phyloP scores from a whole-genome alignment of 1,284 basidiomycete species.

The Lentinus polychrous region DNA sequence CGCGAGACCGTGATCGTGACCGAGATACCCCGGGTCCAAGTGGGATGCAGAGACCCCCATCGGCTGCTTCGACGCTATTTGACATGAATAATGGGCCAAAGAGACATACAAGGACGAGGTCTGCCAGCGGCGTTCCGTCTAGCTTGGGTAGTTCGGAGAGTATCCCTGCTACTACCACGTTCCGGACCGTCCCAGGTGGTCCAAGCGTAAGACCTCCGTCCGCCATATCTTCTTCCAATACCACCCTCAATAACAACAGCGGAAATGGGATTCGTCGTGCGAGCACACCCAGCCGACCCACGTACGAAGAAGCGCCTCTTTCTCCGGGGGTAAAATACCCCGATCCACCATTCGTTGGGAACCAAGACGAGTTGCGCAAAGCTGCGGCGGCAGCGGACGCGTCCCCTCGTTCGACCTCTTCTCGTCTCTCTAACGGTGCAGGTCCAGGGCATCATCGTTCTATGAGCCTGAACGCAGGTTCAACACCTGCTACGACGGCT shows the following conservation, averaged over 20 bases:
- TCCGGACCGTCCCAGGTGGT: neutral
- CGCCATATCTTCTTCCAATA: neutral
- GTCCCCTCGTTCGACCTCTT: conserved; percentile 17
- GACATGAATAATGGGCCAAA: neutral
- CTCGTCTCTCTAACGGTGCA: conserved; percentile 11
- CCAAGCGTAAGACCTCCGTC: neutral
- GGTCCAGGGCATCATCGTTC: conserved; percentile 16
- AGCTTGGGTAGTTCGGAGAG: neutral
- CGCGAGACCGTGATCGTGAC: neutral
- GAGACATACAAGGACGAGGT: neutral
- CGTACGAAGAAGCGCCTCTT: conserved; percentile 12
- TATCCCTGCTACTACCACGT: neutral
- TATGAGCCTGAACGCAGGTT: conserved; percentile 25
- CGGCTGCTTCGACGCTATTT: neutral
- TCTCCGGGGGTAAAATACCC: conserved; percentile 13
- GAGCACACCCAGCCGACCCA: conserved; percentile 9
- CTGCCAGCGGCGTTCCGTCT: neutral
- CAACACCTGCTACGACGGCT: conserved; percentile 19
- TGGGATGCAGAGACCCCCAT: neutral
- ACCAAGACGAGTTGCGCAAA: conserved; percentile 9
- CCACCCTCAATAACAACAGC: conserved; percentile 6
- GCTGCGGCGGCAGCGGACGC: conserved; percentile 9
- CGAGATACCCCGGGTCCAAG: neutral
- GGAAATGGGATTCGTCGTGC: conserved; percentile 9
- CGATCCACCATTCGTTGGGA: conserved; percentile 12